Base-by-base conservation (phyloP, 208 protist genomes). In the Leishmania arabica region DNA sequence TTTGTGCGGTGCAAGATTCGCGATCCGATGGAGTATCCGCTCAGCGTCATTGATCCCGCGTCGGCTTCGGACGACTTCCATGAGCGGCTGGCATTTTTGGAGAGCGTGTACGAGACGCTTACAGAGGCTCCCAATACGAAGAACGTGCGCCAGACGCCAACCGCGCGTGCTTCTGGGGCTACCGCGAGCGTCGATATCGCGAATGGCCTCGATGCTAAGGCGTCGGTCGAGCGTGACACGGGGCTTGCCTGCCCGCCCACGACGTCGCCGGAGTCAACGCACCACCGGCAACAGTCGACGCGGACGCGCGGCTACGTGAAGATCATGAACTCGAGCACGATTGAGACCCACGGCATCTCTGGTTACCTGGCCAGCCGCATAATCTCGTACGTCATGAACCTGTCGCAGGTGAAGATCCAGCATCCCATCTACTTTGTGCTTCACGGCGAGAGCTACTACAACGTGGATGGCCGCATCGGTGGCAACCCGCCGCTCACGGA, bases 401-500 rank as follows among this genome's bases (percentile, higher is more conserved):
- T 98, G 21, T 92, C 93, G 13, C 91, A 96, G 84, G 73, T 84
- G 19, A 97, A 95, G 84, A 90, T 97, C 1, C 92, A 93, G 76
- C 93, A 96, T 70, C 95, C 95, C 54, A 98, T 98, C 72, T 98
- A 94, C 86, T 98, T 98, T 86, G 82, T 95, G 11, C 92, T 92
- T 6, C 92, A 98, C 79, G 95, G 95, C n/a, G 84, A 97, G 87
- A 95, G 90, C 56, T 82, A 79, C 80, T 97, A 96, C 85, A 95
- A 97, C 80, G 51, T 92, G 27, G 92, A 98, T 70, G 88, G 96
- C 82, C 95, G 95, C 80, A 93, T 98, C 72, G 95, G 95, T 60
- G 95, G 95, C 27, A 90, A 97, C 80, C 92, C 95, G 58, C 64
- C 87, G 53, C 83, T 98, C 31, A 94, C 93, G 17, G 84, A 80